A percentile compares a stretch with the other conserved stretches of the same genome.
Conservation (phyloP, 2,329 filamentous ascomycete genomes). For the Thielaviopsis ethacetica region DNA sequence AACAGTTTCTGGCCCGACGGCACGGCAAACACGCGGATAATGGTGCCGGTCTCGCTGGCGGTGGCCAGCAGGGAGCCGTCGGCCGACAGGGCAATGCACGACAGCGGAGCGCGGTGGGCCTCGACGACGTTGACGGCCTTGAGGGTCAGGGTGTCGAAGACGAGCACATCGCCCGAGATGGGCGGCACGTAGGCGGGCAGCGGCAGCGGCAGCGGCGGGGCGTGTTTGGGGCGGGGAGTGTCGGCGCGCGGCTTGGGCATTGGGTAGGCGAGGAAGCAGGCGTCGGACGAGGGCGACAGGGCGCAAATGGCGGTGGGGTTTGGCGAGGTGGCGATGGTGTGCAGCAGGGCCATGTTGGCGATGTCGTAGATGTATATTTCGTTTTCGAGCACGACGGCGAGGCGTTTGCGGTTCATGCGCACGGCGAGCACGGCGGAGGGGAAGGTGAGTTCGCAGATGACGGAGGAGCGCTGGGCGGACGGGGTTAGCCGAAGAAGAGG, state of each 20-base stretch:
- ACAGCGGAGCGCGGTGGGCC: conserved; percentile 81
- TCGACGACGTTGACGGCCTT: conserved; percentile 93
- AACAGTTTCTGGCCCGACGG: conserved; percentile 85
- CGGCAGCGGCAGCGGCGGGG: conserved; percentile 44
- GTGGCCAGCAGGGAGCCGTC: conserved; percentile 86
- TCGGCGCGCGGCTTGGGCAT: conserved; percentile 58
- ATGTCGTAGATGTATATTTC: conserved; percentile 98
- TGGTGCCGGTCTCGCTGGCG: conserved; percentile 91
- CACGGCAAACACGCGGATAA: conserved; percentile 88
- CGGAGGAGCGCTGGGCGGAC: conserved; percentile 41
- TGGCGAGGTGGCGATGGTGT: conserved; percentile 84
- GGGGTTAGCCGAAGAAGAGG: not conserved
- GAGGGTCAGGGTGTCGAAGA: conserved; percentile 78
- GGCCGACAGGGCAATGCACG: conserved; percentile 78
- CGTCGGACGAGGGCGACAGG: conserved; percentile 83
- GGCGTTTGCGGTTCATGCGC: conserved; percentile 80
- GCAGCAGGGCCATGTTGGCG: conserved; percentile 89
- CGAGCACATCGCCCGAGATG: conserved; percentile 78
- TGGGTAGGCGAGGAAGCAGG: conserved; percentile 90
- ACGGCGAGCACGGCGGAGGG: conserved; percentile 92
- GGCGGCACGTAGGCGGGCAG: conserved; percentile 60
- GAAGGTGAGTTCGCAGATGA: conserved; percentile 97
- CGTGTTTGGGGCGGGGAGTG: conserved; percentile 54
- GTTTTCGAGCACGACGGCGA: conserved; percentile 86
- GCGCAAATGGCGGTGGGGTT: conserved; percentile 87